These are phyloP conservation scores for Podospora pseudocomata DNA, from an alignment of 495 filamentous ascomycete genomes.

Conservation along the genomic window DNA sequence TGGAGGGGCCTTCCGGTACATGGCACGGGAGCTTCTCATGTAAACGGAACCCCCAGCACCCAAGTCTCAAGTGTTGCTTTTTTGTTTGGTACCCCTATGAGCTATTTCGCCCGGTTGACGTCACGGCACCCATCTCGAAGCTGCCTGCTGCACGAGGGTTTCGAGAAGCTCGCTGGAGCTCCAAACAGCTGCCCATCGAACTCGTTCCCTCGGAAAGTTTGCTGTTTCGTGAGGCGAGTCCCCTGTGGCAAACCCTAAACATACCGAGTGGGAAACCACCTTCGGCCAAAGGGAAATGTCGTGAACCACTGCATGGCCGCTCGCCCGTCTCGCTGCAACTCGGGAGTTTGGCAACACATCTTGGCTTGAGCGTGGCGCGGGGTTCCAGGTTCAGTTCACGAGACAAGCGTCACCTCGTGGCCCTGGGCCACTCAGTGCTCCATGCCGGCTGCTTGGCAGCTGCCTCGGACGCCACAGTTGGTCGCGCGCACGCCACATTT, in stretches of 20 bases:
- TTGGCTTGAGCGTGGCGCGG: not conserved
- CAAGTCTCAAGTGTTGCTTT: not conserved
- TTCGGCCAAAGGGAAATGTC: not conserved
- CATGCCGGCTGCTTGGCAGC: not conserved
- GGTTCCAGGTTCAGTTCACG: not conserved
- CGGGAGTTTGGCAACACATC: not conserved
- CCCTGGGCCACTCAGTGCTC: not conserved
- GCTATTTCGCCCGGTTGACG: not conserved
- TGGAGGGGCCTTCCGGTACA: not conserved
- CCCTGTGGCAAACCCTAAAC: not conserved
- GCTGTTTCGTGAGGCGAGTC: not conserved
- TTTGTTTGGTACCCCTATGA: not conserved
- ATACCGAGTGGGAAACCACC: not conserved
- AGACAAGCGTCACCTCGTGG: not conserved
- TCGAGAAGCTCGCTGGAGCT: not conserved
- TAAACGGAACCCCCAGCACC: not conserved
- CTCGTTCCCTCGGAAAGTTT: not conserved
- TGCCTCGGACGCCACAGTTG: not conserved
- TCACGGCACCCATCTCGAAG: slow-evolving; percentile 5
- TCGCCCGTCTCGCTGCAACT: not conserved
- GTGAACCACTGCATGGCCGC: not conserved
- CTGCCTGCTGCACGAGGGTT: not conserved
- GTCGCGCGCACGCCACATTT: not conserved
- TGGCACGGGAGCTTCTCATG: not conserved
- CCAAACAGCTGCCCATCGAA: no score